Evolutionary conservation across 305 asterid genomes (phyloP).

Genomic region (Salvia sclarea): DNA sequence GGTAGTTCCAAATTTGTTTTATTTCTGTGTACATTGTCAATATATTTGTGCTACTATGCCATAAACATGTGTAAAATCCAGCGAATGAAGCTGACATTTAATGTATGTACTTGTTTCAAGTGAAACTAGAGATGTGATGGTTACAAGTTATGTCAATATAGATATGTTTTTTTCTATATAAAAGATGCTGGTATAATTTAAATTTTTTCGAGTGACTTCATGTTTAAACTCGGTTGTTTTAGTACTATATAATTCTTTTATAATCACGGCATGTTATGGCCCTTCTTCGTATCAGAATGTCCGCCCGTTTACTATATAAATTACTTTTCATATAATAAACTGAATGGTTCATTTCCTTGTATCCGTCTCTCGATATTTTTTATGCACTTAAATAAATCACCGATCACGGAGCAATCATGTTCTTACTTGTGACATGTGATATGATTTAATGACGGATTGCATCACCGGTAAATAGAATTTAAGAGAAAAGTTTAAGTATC

Average conservation of each 20-base stretch:
- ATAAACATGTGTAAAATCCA: slow-evolving; percentile 17
- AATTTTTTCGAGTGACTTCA: neutral
- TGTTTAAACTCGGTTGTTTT: too few species aligned
- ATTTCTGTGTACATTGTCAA: slow-evolving; percentile 38
- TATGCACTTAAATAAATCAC: neutral
- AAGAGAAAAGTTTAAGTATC: neutral
- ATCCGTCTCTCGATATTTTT: neutral
- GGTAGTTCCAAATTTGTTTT: slow-evolving; percentile 23
- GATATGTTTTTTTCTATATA: neutral
- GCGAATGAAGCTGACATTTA: neutral
- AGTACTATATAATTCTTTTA: too few species aligned
- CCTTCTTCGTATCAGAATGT: neutral
- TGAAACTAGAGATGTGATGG: neutral
- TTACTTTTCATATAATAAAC: neutral
- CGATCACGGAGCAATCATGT: neutral
- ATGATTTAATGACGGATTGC: neutral
- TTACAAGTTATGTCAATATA: neutral
- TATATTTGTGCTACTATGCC: slow-evolving; percentile 15
- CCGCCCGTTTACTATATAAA: slow-evolving; percentile 10
- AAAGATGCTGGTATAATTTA: neutral
- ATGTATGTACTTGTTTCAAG: slow-evolving; percentile 9
- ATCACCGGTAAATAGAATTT: neutral
- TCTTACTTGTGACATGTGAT: neutral
- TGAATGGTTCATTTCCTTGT: neutral
- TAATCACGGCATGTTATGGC: neutral